Base-by-base conservation (phyloP, 2,329 filamentous ascomycete genomes). In the Phialophora expanda region DNA sequence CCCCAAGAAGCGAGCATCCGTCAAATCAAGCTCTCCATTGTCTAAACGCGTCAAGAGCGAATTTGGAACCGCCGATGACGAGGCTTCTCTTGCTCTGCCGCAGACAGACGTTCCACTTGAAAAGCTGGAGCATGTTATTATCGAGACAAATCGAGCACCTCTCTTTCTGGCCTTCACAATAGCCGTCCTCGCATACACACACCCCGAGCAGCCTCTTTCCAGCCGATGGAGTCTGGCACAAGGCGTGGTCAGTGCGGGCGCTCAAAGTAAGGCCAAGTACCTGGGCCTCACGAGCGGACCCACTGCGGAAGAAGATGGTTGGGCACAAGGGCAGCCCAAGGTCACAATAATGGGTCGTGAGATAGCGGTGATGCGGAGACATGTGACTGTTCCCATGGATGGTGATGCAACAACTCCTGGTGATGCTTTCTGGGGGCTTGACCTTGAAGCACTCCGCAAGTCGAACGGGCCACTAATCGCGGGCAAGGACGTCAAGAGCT, bases 141-240 rank as follows among this genome's bases (percentile, higher is more conserved):
- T 96, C 1, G 80, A 88, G 67, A 95, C 91, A 0, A 96, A 96
- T 73, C 84, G 93, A 46, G 92, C 93, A 1, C 92, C 93, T 0
- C 79, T 96, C 1, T 87, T 96, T 1, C 83, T 96, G 4, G 92
- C 92, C 0, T 96, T 96, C 76, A 88, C 90, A 0, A 85, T 92
- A 14, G 86, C 87, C 66, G 75, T 94, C 56, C 76, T 96, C 55
- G 89, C 90, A 54, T 88, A 90, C 74, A 96, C 91, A 0, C 94
- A 93, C 89, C 90, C 92, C 0, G 89, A 91, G 70, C 93, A 97
- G 75, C 92, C 92, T 2, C 82, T 89, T 2, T 95, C 91, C n/a
- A 94, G 91, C 75, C 84, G 91, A 55, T 80, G 96, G 22, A 96
- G 92, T 74, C 80, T 97, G 22, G 91, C 89, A 0, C 92, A 96